Evolutionary conservation across 192 early-diverging fungal genomes (phyloP), one percentile per base, ranked within the genome.

Genomic region (Dissophora globulifera): DNA sequence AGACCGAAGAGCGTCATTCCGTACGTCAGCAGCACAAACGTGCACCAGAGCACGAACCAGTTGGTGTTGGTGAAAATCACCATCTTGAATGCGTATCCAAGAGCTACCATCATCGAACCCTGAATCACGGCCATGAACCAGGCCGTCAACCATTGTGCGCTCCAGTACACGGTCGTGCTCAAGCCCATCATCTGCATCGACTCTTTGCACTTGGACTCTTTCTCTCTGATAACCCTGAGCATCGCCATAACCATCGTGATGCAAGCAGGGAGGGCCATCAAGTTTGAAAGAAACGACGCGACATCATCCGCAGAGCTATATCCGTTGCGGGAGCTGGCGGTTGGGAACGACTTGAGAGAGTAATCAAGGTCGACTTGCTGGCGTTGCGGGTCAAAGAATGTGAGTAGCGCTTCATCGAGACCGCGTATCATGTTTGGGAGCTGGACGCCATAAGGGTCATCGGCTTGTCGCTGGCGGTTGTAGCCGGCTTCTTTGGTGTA

Each of bases 171-270:
- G 23, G 78, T 53, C 17, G 61, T 29, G 32, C 82, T 82, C 2
- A 93, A 74, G 16, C 92, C 92, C 90, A 93, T 92, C 85, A 92
- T 89, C 43, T 88, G 80, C 86, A 93, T 89, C 43, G 85, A 85
- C 59, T 88, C 86, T 29, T 85, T 83, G 62, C 92, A 80, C 59
- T 91, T 89, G 27, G 58, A 60, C 59, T 93, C 92, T 70, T 93
- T 93, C 62, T 93, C 91, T 8, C 81, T 62, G 1, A 88, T 86
- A 46, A 93, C 83, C 43, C 89, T 84, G n/a, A 93, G 78, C 50
- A 83, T 68, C 15, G 61, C 58, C 52, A 83, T 79, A 52, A 85
- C 81, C 62, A 87, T 84, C 9, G 84, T 81, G 61, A 87, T 86
- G 20, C 78, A 69, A 4, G 81, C 78, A 38, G 85, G 84, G 13